A percentile compares a stretch with the other conserved stretches of the same genome.
phyloP scores from a whole-genome alignment of 2,329 filamentous ascomycete genomes.

The Pseudogymnoascus sp. region DNA sequence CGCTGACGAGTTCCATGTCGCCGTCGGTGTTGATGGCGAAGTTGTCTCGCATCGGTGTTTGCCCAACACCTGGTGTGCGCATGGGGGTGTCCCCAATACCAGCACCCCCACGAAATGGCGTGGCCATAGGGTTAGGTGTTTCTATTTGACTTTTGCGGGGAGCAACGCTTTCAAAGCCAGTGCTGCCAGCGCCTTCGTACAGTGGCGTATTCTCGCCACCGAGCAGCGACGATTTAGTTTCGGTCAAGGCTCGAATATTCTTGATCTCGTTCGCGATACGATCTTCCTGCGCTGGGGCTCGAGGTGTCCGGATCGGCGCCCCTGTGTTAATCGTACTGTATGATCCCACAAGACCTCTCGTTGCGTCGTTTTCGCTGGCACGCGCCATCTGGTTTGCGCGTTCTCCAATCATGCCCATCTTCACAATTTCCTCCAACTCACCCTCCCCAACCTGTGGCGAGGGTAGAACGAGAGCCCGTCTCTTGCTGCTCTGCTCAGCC shows the following conservation, averaged over 20 bases:
- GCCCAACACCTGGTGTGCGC: conserved; percentile 53
- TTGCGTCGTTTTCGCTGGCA: conserved; percentile 74
- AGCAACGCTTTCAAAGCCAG: conserved; percentile 77
- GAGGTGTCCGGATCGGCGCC: conserved; percentile 85
- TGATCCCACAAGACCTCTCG: conserved; percentile 75
- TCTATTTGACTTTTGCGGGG: conserved; percentile 71
- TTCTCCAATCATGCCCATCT: conserved; percentile 94
- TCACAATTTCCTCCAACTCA: conserved; percentile 95
- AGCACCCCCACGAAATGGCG: conserved; percentile 61
- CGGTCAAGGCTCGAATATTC: conserved; percentile 84
- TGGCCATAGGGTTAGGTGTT: conserved; percentile 95
- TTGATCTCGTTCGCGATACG: conserved; percentile 93
- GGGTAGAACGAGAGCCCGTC: conserved; percentile 72
- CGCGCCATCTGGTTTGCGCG: conserved; percentile 67
- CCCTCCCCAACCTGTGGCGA: conserved; percentile 85
- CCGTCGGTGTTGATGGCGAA: conserved; percentile 72
- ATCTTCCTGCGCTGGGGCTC: conserved; percentile 86
- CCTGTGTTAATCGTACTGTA: conserved; percentile 73
- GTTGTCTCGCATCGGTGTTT: conserved; percentile 78
- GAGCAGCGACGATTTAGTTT: conserved; percentile 86
- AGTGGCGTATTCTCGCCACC: conserved; percentile 91
- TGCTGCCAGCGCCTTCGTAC: conserved; percentile 70
- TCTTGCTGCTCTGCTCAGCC: conserved; percentile 93
- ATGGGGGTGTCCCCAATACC: conserved; percentile 60
- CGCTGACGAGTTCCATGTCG: conserved; percentile 56